Percentiles rank a stretch among this genome's conserved stretches.
These are phyloP conservation scores for Apiospora sp. DNA, from an alignment of 2,329 filamentous ascomycete genomes.

Conservation along the genomic window DNA sequence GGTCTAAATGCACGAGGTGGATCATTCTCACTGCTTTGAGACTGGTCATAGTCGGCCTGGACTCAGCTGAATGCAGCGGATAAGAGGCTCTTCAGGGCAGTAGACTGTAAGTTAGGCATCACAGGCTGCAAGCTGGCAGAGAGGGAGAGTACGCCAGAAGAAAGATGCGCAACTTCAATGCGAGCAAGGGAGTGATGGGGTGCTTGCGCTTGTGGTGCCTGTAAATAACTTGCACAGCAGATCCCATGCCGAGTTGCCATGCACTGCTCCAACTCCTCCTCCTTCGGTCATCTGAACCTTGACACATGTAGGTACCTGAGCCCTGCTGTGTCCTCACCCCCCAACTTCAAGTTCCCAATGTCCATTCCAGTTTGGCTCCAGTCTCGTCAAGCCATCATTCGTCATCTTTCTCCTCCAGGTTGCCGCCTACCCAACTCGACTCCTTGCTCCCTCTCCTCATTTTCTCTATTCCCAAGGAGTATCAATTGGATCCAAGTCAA, in stretches of 20 bases:
- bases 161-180: no score
- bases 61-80: background rate
- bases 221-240: background rate
- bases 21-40: background rate
- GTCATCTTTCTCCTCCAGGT: slow-evolving; percentile 1
- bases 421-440: background rate
- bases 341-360: slow-evolving; percentile 15
- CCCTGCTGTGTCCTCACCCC: background rate
- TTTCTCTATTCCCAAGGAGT: background rate
- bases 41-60: background rate
- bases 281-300: slow-evolving; percentile 17
- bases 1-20: slow-evolving; percentile 5
- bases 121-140: background rate
- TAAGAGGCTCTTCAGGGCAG: no score
- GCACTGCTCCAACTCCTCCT: background rate
- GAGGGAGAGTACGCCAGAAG: background rate
- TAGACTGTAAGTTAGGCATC: no score
- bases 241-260: slow-evolving; percentile 4
- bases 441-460: slow-evolving; percentile 14
- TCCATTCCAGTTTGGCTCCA: slow-evolving; percentile 13
- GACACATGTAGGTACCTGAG: slow-evolving; percentile 1
- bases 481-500: slow-evolving; percentile 1
- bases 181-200: background rate
- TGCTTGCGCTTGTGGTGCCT: background rate
- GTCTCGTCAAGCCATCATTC: slow-evolving; percentile 9